These are phyloP conservation scores for Neopestalotiopsis rosae DNA, from an alignment of 2,329 filamentous ascomycete genomes.

Conservation along the genomic window DNA sequence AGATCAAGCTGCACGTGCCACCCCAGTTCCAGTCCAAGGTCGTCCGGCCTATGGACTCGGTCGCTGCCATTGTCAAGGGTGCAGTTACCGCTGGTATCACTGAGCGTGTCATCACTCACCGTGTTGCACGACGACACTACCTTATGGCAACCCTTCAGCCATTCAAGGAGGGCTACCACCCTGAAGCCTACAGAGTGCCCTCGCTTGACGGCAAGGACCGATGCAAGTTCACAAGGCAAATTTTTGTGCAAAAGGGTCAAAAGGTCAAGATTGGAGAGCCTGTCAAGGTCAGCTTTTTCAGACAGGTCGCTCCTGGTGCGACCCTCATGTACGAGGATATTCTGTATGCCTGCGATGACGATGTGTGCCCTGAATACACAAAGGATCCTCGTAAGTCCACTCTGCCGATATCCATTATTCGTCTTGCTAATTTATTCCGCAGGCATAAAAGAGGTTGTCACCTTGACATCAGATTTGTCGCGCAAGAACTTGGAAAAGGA, in stretches of 20 bases:
- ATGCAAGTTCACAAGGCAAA: slow-evolving; percentile 98
- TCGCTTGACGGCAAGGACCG: slow-evolving; percentile 96
- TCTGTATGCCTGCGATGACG: slow-evolving; percentile 95
- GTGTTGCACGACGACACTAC: slow-evolving; percentile 96
- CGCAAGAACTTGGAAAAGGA: slow-evolving; percentile 99
- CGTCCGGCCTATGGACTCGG: slow-evolving; percentile 97
- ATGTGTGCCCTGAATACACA: slow-evolving; percentile 97
- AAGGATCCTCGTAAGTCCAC: slow-evolving; percentile 92
- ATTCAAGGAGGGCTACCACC: slow-evolving; percentile 98
- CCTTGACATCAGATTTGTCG: slow-evolving; percentile 93
- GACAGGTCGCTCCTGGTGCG: slow-evolving; percentile 94
- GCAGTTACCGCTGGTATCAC: slow-evolving; percentile 98
- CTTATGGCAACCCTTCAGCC: slow-evolving; percentile 98
- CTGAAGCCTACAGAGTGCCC: slow-evolving; percentile 96
- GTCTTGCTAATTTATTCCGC: slow-evolving; percentile 22
- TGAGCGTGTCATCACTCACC: slow-evolving; percentile 93
- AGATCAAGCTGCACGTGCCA: slow-evolving; percentile 97
- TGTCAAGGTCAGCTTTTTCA: slow-evolving; percentile 98
- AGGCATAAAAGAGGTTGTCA: slow-evolving; percentile 99
- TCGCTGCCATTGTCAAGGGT: slow-evolving; percentile 97
- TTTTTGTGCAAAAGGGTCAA: slow-evolving; percentile 98
- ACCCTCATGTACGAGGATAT: slow-evolving; percentile 99
- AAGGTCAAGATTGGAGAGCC: slow-evolving; percentile 99
- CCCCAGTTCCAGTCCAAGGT: slow-evolving; percentile 99
- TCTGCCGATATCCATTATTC: slow-evolving; percentile 31